Percentiles rank a stretch among this genome's conserved stretches.
These are phyloP conservation scores for Jamesozyma jinghongensis DNA, from an alignment of 805 yeast species.

Conservation along the genomic window DNA sequence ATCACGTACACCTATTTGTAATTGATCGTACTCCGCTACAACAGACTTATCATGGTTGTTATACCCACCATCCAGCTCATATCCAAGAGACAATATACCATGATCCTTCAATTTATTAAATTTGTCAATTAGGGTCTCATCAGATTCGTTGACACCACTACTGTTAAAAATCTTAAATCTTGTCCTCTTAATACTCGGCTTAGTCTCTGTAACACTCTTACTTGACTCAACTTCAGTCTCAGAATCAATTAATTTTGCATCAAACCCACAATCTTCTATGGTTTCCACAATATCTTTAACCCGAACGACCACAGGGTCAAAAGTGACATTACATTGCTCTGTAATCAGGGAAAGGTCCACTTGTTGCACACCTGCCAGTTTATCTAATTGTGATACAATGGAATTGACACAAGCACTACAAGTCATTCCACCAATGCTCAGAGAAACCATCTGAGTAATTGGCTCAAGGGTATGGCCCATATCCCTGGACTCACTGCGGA, in stretches of 20 bases:
- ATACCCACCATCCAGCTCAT: neutral
- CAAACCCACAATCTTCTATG: conserved; percentile 75
- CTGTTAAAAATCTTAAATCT: neutral
- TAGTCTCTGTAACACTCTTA: too few species aligned
- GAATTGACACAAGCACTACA: conserved; percentile 78
- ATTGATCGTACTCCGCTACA: conserved; percentile 41
- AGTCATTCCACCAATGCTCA: conserved; percentile 67
- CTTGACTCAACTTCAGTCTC: too few species aligned
- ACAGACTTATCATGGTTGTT: conserved; percentile 5
- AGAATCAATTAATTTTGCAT: conserved; percentile 27
- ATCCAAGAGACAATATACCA: neutral
- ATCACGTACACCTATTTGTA: conserved; percentile 51
- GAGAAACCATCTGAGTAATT: neutral
- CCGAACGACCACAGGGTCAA: conserved; percentile 29
- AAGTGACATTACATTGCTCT: conserved; percentile 57
- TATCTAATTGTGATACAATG: conserved; percentile 46
- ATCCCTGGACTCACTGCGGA: neutral
- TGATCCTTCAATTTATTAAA: neutral
- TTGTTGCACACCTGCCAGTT: conserved; percentile 40
- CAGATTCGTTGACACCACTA: neutral
- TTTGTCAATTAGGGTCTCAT: neutral
- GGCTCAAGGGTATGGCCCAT: too few species aligned
- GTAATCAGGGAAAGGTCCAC: conserved; percentile 68
- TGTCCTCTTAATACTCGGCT: neutral
- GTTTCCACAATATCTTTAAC: conserved; percentile 37